Percentiles rank a stretch among this genome's conserved stretches.
phyloP scores from a whole-genome alignment of 2,329 filamentous ascomycete genomes.

The Podosphaera aphanis region DNA sequence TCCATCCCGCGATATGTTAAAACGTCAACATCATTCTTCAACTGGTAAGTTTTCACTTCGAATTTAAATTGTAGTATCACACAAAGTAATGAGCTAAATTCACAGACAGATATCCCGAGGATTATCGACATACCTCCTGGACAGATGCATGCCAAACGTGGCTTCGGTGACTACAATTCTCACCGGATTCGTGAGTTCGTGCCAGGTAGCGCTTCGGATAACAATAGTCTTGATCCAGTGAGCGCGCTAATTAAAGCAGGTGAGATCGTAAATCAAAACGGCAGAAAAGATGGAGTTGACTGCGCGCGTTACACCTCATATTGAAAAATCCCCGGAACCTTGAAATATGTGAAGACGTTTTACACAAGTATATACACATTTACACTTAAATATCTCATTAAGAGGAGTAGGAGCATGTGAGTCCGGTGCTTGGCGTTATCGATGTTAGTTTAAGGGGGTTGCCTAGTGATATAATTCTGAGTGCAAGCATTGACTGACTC shows the following conservation, averaged over 20 bases:
- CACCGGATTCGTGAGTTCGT: slow-evolving; percentile 6
- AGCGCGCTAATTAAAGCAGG: slow-evolving; percentile 33
- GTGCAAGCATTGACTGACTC: neutral
- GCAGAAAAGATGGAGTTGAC: slow-evolving; percentile 3
- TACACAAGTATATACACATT: neutral
- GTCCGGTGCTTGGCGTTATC: neutral
- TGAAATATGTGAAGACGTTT: neutral
- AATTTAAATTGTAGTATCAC: neutral
- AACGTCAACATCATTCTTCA: slow-evolving; percentile 8
- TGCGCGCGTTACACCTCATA: neutral
- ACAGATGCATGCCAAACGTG: slow-evolving; percentile 7
- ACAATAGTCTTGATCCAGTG: slow-evolving; percentile 27
- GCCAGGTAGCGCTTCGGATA: slow-evolving; percentile 10
- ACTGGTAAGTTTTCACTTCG: slow-evolving; percentile 9
- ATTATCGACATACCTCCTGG: slow-evolving; percentile 9
- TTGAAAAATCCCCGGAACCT: neutral
- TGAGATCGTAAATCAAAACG: slow-evolving; percentile 29
- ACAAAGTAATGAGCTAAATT: slow-evolving; percentile 2
- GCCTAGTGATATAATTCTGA: neutral
- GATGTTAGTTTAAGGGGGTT: neutral
- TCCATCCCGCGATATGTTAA: slow-evolving; percentile 1
- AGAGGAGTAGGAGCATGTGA: neutral
- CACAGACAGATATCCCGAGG: slow-evolving; percentile 5
- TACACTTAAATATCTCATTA: neutral
- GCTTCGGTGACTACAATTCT: slow-evolving; percentile 5